Base-by-base conservation (phyloP, 148 eudicot species). In the Beta vulgaris region DNA sequence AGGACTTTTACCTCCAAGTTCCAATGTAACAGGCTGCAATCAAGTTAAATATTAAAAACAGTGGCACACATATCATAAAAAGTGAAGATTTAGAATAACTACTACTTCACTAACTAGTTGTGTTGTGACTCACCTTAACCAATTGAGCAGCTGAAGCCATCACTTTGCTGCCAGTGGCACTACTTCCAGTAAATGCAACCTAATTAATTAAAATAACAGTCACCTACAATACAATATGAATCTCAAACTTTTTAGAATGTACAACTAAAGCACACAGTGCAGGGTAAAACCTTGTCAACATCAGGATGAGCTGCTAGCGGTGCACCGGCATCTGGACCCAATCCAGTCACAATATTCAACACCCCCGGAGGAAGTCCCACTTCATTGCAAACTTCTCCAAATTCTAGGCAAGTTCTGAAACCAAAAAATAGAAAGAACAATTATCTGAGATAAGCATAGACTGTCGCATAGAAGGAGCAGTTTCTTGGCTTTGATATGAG, bases 1-100 rank as follows among this genome's bases (percentile, higher is more conserved):
- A 59, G 99, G 99, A 79, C 99, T 96, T 86, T 96, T 96, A 49
- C 99, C 99, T 73, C 99, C 99, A 72, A 96, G 99, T 80, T 96
- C 99, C 74, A 96, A 87, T 44, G 93, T 86, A 77, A 96, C 90
- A 36, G 98, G 99, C 99, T 96, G 96, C 79, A 80, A 25, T 42
- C 34, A 43, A 67, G 19, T 53, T 34, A 60, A n/a, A 54, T 26
- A 11, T 69, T 51, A 80, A 67, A 68, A 65, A 55, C 19, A 32
- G 71, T 31, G 31, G 49, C 70, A 68, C 53, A 13, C 32, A 49
- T 26, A 72, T 18, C 72, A 77, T 10, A 1, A 49, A 69, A 23
- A 67, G n/a, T n/a, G 34, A 40, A 25, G 2, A 25, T 64, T 37
- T 4, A 36, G 26, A 64, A n/a, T 36, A 19, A 18, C 11, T 16